Conservation (phyloP, 306 rosid genomes). For the Fagus crenata region DNA sequence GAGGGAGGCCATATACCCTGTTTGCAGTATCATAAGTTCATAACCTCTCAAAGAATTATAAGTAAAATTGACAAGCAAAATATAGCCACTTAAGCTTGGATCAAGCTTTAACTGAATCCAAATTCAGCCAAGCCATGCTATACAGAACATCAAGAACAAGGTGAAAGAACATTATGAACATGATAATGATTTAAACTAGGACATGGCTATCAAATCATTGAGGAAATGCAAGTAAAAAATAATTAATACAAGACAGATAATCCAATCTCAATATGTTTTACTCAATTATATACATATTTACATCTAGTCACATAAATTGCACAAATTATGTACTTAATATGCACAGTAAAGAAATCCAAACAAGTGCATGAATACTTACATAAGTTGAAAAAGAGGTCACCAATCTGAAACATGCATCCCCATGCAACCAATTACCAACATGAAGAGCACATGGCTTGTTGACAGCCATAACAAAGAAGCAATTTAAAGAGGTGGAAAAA, state of each 20-base stretch:
- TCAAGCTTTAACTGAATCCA: too few species aligned
- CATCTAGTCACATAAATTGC: neutral
- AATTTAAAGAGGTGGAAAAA: constrained; percentile 55
- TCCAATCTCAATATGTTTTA: neutral
- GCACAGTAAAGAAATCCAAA: constrained; percentile 4
- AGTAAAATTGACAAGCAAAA: too few species aligned
- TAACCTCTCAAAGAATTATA: too few species aligned
- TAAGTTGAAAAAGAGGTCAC: neutral
- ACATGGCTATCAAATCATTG: too few species aligned
- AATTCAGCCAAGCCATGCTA: too few species aligned
- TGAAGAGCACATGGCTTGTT: neutral
- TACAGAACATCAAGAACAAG: too few species aligned
- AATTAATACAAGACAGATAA: neutral
- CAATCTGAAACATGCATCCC: constrained; percentile 21
- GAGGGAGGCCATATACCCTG: neutral
- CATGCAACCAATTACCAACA: neutral
- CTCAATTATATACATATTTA: neutral
- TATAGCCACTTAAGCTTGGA: too few species aligned
- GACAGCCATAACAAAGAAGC: constrained; percentile 16
- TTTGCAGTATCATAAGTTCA: neutral
- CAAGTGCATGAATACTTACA: constrained; percentile 12
- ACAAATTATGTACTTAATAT: neutral
- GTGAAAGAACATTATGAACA: too few species aligned
- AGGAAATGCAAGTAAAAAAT: neutral
- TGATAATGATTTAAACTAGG: too few species aligned